phyloP scores from a whole-genome alignment of 2,329 filamentous ascomycete genomes.

The Cladosporium sp. region DNA sequence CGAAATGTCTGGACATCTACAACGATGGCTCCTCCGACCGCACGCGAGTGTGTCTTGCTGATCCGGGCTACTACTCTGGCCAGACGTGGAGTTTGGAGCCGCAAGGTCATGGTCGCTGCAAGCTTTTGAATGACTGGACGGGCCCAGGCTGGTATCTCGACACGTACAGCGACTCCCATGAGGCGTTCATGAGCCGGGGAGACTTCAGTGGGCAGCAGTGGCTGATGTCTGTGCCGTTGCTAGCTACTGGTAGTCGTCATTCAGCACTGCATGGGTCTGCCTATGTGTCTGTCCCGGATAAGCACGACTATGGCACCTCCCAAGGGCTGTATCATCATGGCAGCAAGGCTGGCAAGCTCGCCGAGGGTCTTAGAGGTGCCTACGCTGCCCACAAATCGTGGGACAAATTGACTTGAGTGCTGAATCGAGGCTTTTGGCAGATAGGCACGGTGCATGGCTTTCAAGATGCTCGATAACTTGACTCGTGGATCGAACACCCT shows the following conservation, averaged over 20 bases:
- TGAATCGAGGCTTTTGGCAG: not conserved
- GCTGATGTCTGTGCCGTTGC: not conserved
- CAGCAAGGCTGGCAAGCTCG: not conserved
- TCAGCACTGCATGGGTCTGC: not conserved
- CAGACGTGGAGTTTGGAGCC: not conserved
- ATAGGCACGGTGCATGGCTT: no score
- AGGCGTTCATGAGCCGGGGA: slow-evolving; percentile 1
- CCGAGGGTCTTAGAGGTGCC: not conserved
- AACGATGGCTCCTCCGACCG: not conserved
- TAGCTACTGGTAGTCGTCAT: not conserved
- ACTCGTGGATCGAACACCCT: not conserved
- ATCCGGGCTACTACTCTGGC: slow-evolving; percentile 6
- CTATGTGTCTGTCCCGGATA: not conserved
- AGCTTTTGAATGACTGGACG: not conserved
- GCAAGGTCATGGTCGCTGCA: not conserved
- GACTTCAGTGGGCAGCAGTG: slow-evolving; percentile 9
- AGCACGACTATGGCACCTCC: not conserved
- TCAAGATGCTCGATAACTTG: not conserved
- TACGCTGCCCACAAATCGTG: not conserved
- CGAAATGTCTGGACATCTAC: not conserved
- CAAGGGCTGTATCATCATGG: not conserved
- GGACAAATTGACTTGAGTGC: not conserved
- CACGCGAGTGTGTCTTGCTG: not conserved
- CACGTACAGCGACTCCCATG: slow-evolving; percentile 4
- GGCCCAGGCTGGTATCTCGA: slow-evolving; percentile 6